Percentiles rank a stretch among this genome's conserved stretches.
phyloP scores from a whole-genome alignment of 2,329 filamentous ascomycete species.

The Niveomyces coronatus region DNA sequence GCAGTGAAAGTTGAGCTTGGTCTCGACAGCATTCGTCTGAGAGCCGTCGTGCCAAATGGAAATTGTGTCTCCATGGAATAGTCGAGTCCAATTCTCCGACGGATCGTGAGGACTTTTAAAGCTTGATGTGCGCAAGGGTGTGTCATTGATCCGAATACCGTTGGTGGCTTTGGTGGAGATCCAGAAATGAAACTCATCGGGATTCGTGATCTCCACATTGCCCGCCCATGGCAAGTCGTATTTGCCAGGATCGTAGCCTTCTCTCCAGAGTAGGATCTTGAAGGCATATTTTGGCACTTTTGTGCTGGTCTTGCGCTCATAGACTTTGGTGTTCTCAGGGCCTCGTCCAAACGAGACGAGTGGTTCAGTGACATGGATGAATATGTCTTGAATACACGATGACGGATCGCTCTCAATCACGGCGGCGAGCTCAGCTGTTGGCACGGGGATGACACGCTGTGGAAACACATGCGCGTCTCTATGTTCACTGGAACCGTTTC shows the following conservation, averaged over 20 bases:
- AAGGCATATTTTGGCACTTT: slow-evolving; percentile 76
- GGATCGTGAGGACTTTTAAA: slow-evolving; percentile 41
- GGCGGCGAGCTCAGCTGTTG: slow-evolving; percentile 34
- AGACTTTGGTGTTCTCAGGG: slow-evolving; percentile 55
- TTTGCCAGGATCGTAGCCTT: slow-evolving; percentile 53
- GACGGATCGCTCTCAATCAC: slow-evolving; percentile 54
- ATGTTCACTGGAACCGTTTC: too few species aligned
- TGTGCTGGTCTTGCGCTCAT: slow-evolving; percentile 50
- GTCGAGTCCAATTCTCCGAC: slow-evolving; percentile 52
- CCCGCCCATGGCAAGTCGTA: slow-evolving; percentile 34
- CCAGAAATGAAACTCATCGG: slow-evolving; percentile 55
- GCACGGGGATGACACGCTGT: slow-evolving; percentile 4
- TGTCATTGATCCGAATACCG: slow-evolving; percentile 69
- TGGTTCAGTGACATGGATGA: slow-evolving; percentile 54
- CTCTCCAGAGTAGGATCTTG: slow-evolving; percentile 64
- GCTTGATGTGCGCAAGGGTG: slow-evolving; percentile 48
- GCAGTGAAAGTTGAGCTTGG: slow-evolving; percentile 42
- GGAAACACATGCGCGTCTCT: slow-evolving; percentile 16
- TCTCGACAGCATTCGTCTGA: slow-evolving; percentile 28
- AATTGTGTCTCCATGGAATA: slow-evolving; percentile 70
- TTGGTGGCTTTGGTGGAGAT: slow-evolving; percentile 70
- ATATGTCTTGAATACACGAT: slow-evolving; percentile 54
- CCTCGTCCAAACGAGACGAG: slow-evolving; percentile 71
- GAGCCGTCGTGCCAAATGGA: slow-evolving; percentile 50
- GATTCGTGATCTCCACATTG: slow-evolving; percentile 22